phyloP scores from a whole-genome alignment of 2,329 filamentous ascomycete species.

The Dichotomopilus funicola region DNA sequence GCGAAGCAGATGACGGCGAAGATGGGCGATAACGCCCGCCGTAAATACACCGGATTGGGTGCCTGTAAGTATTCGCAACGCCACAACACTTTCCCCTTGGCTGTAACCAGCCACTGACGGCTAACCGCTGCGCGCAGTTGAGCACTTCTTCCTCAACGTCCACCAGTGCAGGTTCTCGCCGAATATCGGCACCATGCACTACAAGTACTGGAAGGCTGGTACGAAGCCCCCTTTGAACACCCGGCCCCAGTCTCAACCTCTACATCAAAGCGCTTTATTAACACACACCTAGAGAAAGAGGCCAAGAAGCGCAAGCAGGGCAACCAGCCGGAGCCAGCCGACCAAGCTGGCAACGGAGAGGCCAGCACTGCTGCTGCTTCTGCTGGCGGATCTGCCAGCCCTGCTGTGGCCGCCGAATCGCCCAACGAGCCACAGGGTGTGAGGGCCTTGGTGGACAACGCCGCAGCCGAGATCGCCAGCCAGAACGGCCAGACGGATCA shows the following conservation, averaged over 20 bases:
- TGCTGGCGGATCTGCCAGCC: not conserved
- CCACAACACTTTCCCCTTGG: too few species aligned
- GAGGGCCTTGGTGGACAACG: too few species aligned
- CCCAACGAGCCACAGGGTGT: not conserved
- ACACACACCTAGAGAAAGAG: too few species aligned
- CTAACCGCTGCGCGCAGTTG: constrained; percentile 19
- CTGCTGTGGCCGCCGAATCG: not conserved
- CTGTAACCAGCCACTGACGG: not conserved
- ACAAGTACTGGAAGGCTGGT: constrained; percentile 8
- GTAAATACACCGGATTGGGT: constrained; percentile 25
- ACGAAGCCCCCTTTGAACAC: not conserved
- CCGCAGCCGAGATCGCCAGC: not conserved
- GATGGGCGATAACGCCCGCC: constrained; percentile 20
- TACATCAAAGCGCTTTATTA: too few species aligned
- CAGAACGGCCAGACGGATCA: not conserved
- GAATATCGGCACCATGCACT: constrained; percentile 2
- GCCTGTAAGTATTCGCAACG: constrained; percentile 25
- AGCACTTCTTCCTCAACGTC: constrained; percentile 31
- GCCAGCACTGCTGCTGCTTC: not conserved
- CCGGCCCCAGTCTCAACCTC: too few species aligned
- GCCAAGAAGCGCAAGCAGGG: not conserved
- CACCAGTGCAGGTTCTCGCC: constrained; percentile 23
- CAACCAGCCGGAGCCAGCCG: not conserved
- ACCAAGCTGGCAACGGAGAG: too few species aligned
- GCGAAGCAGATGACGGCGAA: constrained; percentile 16